phyloP scores from a whole-genome alignment of 371 early-diverging fungal species.

The Thermomucor indicae-seudaticae region DNA sequence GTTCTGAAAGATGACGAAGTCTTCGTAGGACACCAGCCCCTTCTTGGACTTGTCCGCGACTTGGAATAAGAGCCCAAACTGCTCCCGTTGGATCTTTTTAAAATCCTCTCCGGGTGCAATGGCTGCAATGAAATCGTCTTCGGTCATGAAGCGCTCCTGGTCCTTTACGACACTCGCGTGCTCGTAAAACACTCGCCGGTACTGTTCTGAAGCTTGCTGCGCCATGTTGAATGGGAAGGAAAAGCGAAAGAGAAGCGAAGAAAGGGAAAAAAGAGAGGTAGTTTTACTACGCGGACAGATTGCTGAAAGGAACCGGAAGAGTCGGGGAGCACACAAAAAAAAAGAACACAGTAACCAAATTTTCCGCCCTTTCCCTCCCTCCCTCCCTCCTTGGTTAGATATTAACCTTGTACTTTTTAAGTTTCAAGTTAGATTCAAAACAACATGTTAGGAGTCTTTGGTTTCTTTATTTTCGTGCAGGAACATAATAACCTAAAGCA shows the following conservation, averaged over 20 bases:
- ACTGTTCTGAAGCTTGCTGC: slow-evolving; percentile 27
- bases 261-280: not conserved
- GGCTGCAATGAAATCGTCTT: slow-evolving; percentile 67
- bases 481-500: too few species aligned
- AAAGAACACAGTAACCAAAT: too few species aligned
- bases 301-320: too few species aligned
- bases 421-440: too few species aligned
- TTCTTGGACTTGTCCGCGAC: slow-evolving; percentile 66
- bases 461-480: too few species aligned
- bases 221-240: not conserved
- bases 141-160: slow-evolving; percentile 60
- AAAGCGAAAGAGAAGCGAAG: not conserved
- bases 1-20: slow-evolving; percentile 75
- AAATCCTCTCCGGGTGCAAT: slow-evolving; percentile 66
- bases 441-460: too few species aligned
- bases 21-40: slow-evolving; percentile 66
- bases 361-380: too few species aligned
- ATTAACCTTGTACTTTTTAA: too few species aligned
- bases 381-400: too few species aligned
- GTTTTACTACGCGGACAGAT: not conserved
- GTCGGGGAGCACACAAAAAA: too few species aligned
- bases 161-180: slow-evolving; percentile 60
- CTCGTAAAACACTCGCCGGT: slow-evolving; percentile 57
- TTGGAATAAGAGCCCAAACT: slow-evolving; percentile 63
- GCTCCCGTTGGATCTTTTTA: slow-evolving; percentile 55